A percentile compares a stretch with the other conserved stretches of the same genome.
These are phyloP conservation scores for Eremothecium sinecaudum DNA, from an alignment of 1,139 yeast species.

Conservation along the genomic window DNA sequence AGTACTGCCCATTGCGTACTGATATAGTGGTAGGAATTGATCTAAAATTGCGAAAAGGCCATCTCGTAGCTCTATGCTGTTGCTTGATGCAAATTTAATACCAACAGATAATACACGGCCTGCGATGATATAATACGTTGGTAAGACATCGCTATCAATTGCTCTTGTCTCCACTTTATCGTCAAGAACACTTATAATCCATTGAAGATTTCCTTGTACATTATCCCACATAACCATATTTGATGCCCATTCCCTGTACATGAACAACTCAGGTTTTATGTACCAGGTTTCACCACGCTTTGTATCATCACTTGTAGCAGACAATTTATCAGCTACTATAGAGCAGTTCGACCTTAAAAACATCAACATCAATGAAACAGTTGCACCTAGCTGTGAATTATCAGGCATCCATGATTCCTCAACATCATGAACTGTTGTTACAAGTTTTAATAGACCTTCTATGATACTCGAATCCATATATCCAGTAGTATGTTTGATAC, in stretches of 20 bases:
- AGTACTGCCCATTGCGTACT: constrained; percentile 36
- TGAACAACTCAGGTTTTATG: constrained; percentile 68
- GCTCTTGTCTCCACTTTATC: constrained; percentile 17
- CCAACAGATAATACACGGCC: constrained; percentile 75
- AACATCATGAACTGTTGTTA: constrained; percentile 56
- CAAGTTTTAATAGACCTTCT: constrained; percentile 53
- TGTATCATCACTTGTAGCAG: constrained; percentile 14
- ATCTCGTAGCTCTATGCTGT: constrained; percentile 45
- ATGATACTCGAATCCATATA: constrained; percentile 52
- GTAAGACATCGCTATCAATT: constrained; percentile 55
- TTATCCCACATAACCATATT: constrained; percentile 73
- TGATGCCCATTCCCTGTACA: constrained; percentile 58
- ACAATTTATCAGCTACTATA: constrained; percentile 41
- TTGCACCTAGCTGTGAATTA: constrained; percentile 73
- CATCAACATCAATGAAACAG: constrained; percentile 65
- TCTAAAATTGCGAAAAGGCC: constrained; percentile 58
- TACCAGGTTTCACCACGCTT: constrained; percentile 58
- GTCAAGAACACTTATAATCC: constrained; percentile 42
- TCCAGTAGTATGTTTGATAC: constrained; percentile 8
- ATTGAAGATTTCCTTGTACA: constrained; percentile 43
- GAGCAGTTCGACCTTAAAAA: constrained; percentile 59
- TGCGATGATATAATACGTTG: constrained; percentile 58
- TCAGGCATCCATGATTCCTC: constrained; percentile 59
- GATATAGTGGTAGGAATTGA: constrained; percentile 45
- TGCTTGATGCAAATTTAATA: constrained; percentile 65